Conservation (phyloP, 176 grass and related monocot genomes). For the Tillandsia leiboldiana region DNA sequence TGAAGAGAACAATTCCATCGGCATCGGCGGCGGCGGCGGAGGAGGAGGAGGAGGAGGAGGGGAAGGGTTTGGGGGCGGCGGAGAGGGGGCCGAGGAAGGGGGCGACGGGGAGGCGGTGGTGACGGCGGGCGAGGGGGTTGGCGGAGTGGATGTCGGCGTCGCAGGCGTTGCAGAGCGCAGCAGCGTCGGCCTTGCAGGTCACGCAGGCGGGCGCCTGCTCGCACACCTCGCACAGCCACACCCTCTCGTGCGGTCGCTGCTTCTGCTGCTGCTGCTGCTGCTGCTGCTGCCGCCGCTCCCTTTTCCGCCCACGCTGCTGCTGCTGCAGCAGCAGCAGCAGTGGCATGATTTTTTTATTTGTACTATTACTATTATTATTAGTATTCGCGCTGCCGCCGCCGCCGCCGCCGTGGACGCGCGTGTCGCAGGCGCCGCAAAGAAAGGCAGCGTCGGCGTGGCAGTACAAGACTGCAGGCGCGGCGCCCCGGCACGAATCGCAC, state of each 20-base stretch:
- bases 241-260: constrained; percentile 33
- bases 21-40: not conserved
- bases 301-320: constrained; percentile 50
- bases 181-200: constrained; percentile 57
- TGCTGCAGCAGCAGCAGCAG: not conserved
- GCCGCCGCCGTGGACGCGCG: constrained; percentile 34
- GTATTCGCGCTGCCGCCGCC: too few relatives aligned
- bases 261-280: too few relatives aligned
- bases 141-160: constrained; percentile 85
- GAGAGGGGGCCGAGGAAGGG: constrained; percentile 46
- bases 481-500: constrained; percentile 47
- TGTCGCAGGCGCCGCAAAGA: constrained; percentile 65
- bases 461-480: constrained; percentile 48
- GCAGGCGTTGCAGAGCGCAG: constrained; percentile 49
- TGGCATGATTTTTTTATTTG: too few relatives aligned
- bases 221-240: constrained; percentile 80
- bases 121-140: constrained; percentile 61
- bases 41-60: not conserved
- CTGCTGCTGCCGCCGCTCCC: constrained; percentile 7
- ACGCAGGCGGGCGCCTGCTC: constrained; percentile 51
- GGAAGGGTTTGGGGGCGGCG: constrained; percentile 35
- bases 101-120: constrained; percentile 53
- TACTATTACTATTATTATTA: too few relatives aligned
- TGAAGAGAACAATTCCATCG: not conserved
- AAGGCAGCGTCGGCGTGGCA: constrained; percentile 40